These are phyloP conservation scores for Leptodermis oblonga DNA, from an alignment of 257 asterid species.

Conservation along the genomic window DNA sequence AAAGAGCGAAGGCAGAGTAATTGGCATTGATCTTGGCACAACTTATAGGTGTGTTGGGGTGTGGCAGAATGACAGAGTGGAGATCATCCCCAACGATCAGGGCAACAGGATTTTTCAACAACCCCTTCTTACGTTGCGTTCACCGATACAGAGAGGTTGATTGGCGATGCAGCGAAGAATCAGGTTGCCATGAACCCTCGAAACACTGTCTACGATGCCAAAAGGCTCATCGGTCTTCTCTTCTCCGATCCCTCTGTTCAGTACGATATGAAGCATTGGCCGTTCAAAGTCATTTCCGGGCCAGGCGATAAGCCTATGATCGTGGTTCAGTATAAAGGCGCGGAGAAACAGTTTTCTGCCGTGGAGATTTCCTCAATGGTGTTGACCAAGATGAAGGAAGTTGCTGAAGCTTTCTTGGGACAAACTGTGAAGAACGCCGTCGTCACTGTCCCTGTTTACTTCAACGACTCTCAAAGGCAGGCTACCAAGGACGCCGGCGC, in stretches of 20 bases:
- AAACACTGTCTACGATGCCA: constrained; percentile 50
- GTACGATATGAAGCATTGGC: constrained; percentile 44
- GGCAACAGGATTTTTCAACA: constrained; percentile 53
- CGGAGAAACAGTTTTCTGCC: constrained; percentile 37
- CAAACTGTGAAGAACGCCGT: constrained; percentile 41
- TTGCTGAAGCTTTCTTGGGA: constrained; percentile 49
- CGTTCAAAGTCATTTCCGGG: constrained; percentile 33
- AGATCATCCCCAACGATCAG: constrained; percentile 54
- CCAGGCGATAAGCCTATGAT: constrained; percentile 45
- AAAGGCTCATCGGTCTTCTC: constrained; percentile 47
- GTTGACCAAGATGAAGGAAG: constrained; percentile 32
- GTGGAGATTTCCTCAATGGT: constrained; percentile 57
- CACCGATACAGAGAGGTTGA: constrained; percentile 51
- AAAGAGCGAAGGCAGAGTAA: constrained; percentile 40
- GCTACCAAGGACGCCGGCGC: constrained; percentile 55
- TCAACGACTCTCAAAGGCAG: constrained; percentile 49
- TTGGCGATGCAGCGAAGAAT: constrained; percentile 53
- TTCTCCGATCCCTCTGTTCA: constrained; percentile 47
- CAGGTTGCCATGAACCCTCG: constrained; percentile 52
- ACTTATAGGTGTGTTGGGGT: constrained; percentile 58
- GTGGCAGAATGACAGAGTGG: constrained; percentile 52
- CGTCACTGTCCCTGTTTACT: constrained; percentile 52
- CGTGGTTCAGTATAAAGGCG: constrained; percentile 35
- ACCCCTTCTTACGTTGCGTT: constrained; percentile 59
- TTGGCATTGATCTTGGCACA: constrained; percentile 57